phyloP scores from a whole-genome alignment of 176 grass and related monocot species.

The Alloteropsis semialata region DNA sequence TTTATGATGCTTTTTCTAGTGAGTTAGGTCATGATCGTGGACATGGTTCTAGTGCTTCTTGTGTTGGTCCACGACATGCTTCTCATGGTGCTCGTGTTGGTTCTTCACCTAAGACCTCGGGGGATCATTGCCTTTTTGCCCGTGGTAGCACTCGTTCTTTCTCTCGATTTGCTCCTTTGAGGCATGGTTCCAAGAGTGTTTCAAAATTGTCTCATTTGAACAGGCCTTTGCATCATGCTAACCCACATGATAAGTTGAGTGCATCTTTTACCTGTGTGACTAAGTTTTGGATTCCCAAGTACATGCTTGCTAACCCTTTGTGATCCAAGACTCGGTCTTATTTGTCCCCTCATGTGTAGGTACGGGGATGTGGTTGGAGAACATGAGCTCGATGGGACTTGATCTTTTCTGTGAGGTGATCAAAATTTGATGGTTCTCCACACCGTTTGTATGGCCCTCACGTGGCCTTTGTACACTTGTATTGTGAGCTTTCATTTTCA shows the following conservation, averaged over 20 bases:
- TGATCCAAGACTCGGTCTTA: background rate
- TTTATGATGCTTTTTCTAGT: background rate
- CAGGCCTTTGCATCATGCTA: no score
- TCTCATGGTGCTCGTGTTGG: background rate
- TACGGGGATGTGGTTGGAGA: background rate
- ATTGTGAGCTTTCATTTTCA: no score
- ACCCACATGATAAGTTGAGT: no score
- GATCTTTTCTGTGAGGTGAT: background rate
- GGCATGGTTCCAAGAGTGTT: no score
- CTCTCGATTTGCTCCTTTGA: no score
- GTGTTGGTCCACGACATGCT: background rate
- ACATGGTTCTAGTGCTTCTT: background rate
- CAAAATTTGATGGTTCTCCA: background rate
- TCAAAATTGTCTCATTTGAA: no score
- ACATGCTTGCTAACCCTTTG: background rate
- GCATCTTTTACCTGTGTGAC: no score
- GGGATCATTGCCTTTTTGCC: background rate
- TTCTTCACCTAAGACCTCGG: background rate
- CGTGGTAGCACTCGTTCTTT: background rate
- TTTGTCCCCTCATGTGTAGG: no score
- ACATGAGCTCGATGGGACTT: background rate
- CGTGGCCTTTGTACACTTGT: no score
- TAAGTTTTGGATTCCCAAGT: background rate
- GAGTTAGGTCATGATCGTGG: background rate
- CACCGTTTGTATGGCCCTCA: background rate